Evolutionary conservation across 2,329 filamentous ascomycete species (phyloP).

Genomic region (Verticillium nubilum): DNA sequence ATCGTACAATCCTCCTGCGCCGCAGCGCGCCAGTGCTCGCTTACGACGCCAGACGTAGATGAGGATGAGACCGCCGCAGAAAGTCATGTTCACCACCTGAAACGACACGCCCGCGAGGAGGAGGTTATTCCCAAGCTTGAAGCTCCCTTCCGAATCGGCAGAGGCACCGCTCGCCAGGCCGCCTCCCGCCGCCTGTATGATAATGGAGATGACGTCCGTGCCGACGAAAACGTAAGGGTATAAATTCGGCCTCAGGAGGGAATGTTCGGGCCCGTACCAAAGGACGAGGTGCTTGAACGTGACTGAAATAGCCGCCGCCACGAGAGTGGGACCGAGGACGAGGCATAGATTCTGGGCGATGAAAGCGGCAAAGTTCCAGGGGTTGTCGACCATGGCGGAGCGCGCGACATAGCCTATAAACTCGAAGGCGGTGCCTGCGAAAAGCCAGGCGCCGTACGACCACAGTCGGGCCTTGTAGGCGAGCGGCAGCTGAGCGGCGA

Average conservation of each 20-base stretch:
- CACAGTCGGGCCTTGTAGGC: not conserved
- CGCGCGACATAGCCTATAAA: not conserved
- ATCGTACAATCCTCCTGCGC: no score
- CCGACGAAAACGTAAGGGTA: conserved; percentile 46
- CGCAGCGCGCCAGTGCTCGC: no score
- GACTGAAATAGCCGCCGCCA: conserved; percentile 39
- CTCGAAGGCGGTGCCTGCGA: not conserved
- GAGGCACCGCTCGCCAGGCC: conserved; percentile 7
- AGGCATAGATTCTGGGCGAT: conserved; percentile 34
- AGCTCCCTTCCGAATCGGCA: no score
- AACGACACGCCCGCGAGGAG: conserved; percentile 16
- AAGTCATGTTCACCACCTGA: conserved; percentile 17
- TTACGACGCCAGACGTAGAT: conserved; percentile 6
- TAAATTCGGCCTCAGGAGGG: conserved; percentile 30
- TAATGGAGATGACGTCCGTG: conserved; percentile 35
- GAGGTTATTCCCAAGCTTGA: conserved; percentile 12
- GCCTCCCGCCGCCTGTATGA: conserved; percentile 16
- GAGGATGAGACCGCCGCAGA: conserved; percentile 16
- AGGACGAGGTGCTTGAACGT: conserved; percentile 40
- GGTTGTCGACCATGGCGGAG: conserved; percentile 20
- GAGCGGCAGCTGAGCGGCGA: conserved; percentile 37
- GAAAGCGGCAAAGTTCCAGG: conserved; percentile 32
- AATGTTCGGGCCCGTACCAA: conserved; percentile 33
- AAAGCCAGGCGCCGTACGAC: conserved; percentile 1
- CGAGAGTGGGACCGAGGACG: conserved; percentile 34